Evolutionary conservation across 2,329 filamentous ascomycete genomes (phyloP), one percentile per base, ranked within the genome.

Genomic region (Colletotrichum acutatum): DNA sequence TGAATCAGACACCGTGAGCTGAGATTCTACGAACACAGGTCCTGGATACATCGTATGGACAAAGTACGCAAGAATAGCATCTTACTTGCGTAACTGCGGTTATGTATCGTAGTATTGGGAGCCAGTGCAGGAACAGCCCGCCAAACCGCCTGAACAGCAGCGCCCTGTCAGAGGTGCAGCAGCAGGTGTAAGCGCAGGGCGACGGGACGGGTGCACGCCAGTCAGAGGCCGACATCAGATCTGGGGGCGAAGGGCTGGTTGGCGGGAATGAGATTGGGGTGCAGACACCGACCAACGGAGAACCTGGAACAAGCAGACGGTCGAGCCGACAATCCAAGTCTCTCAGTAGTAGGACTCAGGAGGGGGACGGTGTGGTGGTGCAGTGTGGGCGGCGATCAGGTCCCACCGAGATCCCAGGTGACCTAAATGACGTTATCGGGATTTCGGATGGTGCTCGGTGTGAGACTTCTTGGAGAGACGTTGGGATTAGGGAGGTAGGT

Each of bases 381-480:
- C 42, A 22, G 42, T 19, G 66, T 69, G 66, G 70, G 66, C 66
- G 66, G 70, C 70, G 70, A 72, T 72, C 66, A 72, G 70, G 66
- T 72, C 70, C 70, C 70, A 60, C 66, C 46, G 46, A 72, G 70
- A 72, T 70, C 71, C 66, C 71, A 72, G 60, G 71, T 72, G 71
- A 72, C 71, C 66, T 64, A 26, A 62, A 72, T 72, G 71, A 72
- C 66, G 71, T 72, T 72, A 70, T 72, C 71, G 71, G 66, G 66
- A 72, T 61, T 66, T 66, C 66, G 66, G 71, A 70, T 72, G 66
- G 66, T 72, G 66, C 56, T 68, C 71, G 66, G 71, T 65, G 66
- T 72, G 49, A 72, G 71, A 65, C 71, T 24, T 32, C 52, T 52
- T 28, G 30, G 30, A 28, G 30, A 22, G 22, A 22, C 22, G 30